phyloP scores from a whole-genome alignment of 345 rosid species.

The Populus alba region DNA sequence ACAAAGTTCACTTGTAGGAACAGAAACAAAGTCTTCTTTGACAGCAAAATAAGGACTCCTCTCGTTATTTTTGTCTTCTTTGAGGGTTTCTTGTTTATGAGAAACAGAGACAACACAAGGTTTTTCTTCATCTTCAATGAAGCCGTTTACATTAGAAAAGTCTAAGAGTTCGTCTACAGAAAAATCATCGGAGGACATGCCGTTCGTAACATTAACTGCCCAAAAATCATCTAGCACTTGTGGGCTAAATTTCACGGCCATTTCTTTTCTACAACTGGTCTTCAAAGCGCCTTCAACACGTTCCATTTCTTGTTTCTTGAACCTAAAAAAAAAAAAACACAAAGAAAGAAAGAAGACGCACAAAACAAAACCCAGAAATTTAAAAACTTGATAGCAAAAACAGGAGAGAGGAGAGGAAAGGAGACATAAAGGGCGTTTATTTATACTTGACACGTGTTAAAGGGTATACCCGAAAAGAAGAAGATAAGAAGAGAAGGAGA shows the following conservation, averaged over 20 bases:
- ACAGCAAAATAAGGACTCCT: slow-evolving; percentile 17
- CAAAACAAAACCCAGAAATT: slow-evolving; percentile 1
- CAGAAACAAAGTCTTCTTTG: slow-evolving; percentile 37
- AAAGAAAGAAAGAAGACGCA: background rate
- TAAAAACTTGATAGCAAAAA: background rate
- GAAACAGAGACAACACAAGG: slow-evolving; percentile 19
- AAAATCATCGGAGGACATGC: slow-evolving; percentile 52
- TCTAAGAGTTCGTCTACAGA: slow-evolving; percentile 79
- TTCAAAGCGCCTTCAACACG: slow-evolving; percentile 66
- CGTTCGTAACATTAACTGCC: slow-evolving; percentile 36
- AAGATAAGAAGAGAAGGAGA: background rate
- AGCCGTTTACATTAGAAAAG: slow-evolving; percentile 64
- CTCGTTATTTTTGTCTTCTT: slow-evolving; percentile 12
- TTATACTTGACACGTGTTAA: background rate
- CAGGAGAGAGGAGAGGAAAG: background rate
- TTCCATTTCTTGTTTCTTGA: slow-evolving; percentile 46
- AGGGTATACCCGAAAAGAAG: slow-evolving; percentile 12
- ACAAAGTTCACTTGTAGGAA: slow-evolving; percentile 50
- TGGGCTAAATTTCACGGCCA: slow-evolving; percentile 42
- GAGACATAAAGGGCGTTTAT: too few species aligned
- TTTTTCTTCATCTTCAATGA: slow-evolving; percentile 30
- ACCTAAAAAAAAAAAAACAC: background rate
- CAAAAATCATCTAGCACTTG: slow-evolving; percentile 40
- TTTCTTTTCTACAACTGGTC: slow-evolving; percentile 56
- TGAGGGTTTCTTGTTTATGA: slow-evolving; percentile 8